phyloP scores from a whole-genome alignment of 2,329 filamentous ascomycete species.

The Fusarium virguliforme region DNA sequence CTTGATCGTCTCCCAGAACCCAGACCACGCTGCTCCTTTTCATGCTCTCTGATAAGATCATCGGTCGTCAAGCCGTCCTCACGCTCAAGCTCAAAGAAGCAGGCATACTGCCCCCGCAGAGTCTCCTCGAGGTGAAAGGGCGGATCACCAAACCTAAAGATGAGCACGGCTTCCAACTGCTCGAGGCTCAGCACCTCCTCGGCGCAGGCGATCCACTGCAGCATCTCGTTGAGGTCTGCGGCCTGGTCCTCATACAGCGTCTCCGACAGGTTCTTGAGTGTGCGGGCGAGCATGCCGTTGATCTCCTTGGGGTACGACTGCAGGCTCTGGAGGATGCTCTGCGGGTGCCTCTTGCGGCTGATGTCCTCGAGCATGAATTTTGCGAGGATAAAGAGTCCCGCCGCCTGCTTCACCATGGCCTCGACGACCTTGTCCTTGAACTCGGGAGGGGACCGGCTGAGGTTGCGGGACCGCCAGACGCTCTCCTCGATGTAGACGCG shows the following conservation, averaged over 20 bases:
- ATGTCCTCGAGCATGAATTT: constrained; percentile 68
- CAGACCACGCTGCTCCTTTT: constrained; percentile 50
- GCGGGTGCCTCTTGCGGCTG: constrained; percentile 62
- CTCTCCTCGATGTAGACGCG: constrained; percentile 60
- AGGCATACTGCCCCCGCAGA: constrained; percentile 62
- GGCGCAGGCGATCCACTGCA: constrained; percentile 64
- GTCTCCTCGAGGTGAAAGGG: constrained; percentile 61
- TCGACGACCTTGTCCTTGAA: constrained; percentile 59
- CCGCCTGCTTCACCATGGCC: constrained; percentile 60
- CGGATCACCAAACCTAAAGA: constrained; percentile 61
- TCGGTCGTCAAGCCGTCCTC: constrained; percentile 63
- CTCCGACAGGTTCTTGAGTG: constrained; percentile 60
- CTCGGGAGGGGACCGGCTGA: constrained; percentile 54
- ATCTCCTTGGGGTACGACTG: constrained; percentile 62
- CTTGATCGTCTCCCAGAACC: constrained; percentile 42
- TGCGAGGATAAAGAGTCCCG: constrained; percentile 66
- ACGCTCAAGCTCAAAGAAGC: constrained; percentile 63
- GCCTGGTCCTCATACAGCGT: constrained; percentile 59
- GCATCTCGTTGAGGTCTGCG: constrained; percentile 63
- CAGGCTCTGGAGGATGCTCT: constrained; percentile 63
- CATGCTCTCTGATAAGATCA: constrained; percentile 59
- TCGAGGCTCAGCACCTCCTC: constrained; percentile 62
- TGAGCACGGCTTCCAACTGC: constrained; percentile 62
- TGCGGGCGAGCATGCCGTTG: constrained; percentile 61
- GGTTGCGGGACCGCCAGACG: constrained; percentile 58